Evolutionary conservation across 805 yeast species (phyloP).

Genomic region (Yarrowia osloensis): DNA sequence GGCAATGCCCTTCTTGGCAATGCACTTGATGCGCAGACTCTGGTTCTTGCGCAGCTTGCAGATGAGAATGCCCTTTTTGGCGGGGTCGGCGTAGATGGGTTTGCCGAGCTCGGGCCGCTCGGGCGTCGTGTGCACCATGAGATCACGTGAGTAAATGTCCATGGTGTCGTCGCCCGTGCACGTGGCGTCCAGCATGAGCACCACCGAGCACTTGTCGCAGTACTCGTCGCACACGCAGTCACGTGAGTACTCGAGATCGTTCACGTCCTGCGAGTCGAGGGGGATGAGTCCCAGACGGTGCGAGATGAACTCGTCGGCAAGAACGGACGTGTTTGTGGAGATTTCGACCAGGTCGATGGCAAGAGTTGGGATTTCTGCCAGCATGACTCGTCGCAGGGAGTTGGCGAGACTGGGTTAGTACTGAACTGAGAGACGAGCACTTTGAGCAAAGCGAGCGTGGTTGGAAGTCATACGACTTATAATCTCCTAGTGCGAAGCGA

Average conservation of each 20-base stretch:
- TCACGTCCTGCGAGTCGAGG: conserved; percentile 78
- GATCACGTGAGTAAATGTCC: conserved; percentile 86
- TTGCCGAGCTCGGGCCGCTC: conserved; percentile 58
- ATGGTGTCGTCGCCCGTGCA: conserved; percentile 87
- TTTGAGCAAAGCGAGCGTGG: background rate
- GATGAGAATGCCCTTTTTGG: conserved; percentile 80
- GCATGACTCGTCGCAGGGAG: conserved; percentile 85
- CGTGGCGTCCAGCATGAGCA: conserved; percentile 78
- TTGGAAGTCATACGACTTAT: too few species aligned
- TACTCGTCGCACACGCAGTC: conserved; percentile 98
- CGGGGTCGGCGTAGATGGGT: conserved; percentile 81
- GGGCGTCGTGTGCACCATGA: conserved; percentile 51
- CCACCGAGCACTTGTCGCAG: conserved; percentile 93
- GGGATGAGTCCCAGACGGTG: conserved; percentile 95
- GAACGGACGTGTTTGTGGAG: conserved; percentile 86
- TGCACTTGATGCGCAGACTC: conserved; percentile 83
- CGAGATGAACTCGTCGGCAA: conserved; percentile 95
- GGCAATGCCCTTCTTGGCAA: conserved; percentile 96
- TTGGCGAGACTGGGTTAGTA: conserved; percentile 61
- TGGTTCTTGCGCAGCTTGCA: conserved; percentile 92
- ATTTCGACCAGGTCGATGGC: conserved; percentile 96
- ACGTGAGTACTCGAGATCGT: conserved; percentile 72
- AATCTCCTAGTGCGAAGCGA: background rate
- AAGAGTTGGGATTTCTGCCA: conserved; percentile 94
- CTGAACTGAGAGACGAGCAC: background rate